phyloP scores from a whole-genome alignment of 345 rosid species.

The Ricinus communis region DNA sequence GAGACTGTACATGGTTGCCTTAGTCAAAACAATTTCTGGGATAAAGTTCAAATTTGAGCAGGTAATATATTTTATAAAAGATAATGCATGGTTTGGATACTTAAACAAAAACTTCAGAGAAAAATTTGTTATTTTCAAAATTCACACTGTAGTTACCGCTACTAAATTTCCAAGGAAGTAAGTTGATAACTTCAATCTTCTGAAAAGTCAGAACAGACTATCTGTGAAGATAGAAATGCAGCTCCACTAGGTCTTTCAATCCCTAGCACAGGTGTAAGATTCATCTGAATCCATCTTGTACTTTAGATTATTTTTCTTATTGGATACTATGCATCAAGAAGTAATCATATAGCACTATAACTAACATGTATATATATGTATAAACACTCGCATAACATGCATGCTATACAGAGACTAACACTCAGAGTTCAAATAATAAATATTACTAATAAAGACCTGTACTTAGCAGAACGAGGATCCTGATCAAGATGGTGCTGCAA shows the following conservation, averaged over 20 bases:
- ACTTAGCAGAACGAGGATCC: constrained; percentile 86
- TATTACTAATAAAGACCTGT: constrained; percentile 51
- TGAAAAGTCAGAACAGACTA: background rate
- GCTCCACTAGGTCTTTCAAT: background rate
- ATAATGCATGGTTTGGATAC: background rate
- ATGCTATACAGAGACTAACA: background rate
- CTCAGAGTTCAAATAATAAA: background rate
- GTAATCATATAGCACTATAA: too few species aligned
- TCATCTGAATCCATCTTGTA: background rate
- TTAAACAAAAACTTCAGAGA: too few species aligned
- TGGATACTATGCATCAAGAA: too few species aligned
- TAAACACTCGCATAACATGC: background rate
- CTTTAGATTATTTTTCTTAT: background rate
- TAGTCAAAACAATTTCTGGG: background rate
- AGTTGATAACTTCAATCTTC: background rate
- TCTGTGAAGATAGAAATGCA: background rate
- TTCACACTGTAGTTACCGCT: too few species aligned
- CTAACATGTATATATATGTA: too few species aligned
- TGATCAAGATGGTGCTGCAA: constrained; percentile 58
- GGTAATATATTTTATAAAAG: background rate
- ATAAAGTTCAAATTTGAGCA: background rate
- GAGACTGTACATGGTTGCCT: background rate
- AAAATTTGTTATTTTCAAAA: too few species aligned
- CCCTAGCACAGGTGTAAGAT: background rate
- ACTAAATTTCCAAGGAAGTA: background rate